Evolutionary conservation across 1,284 basidiomycete species (phyloP).

Genomic region (Cystodermella granulosa): DNA sequence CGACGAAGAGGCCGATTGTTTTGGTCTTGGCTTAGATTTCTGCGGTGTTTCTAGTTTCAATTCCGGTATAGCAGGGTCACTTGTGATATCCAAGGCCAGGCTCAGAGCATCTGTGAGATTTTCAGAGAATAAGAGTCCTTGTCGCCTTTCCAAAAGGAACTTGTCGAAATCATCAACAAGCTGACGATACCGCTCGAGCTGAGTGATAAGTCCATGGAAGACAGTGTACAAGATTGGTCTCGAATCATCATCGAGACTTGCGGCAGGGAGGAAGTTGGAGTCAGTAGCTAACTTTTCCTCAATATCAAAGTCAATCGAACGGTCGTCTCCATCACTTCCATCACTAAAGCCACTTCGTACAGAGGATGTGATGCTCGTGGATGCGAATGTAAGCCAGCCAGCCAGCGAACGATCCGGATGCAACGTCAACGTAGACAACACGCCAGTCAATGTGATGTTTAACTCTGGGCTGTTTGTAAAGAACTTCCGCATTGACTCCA

Average conservation of each 20-base stretch:
- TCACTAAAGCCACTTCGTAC: slow-evolving; percentile 22
- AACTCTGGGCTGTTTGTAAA: slow-evolving; percentile 81
- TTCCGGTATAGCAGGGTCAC: slow-evolving; percentile 33
- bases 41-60: slow-evolving; percentile 26
- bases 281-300: slow-evolving; percentile 61
- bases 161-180: slow-evolving; percentile 77
- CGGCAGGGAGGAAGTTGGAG: slow-evolving; percentile 56
- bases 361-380: slow-evolving; percentile 26
- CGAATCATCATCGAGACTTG: slow-evolving; percentile 62
- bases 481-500: slow-evolving; percentile 71
- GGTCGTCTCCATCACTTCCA: slow-evolving; percentile 57
- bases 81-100: slow-evolving; percentile 59
- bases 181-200: slow-evolving; percentile 74
- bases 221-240: slow-evolving; percentile 76
- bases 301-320: slow-evolving; percentile 70
- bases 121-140: slow-evolving; percentile 87
- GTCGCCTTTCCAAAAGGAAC: slow-evolving; percentile 78
- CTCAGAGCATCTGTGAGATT: slow-evolving; percentile 87
- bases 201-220: slow-evolving; percentile 70
- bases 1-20: slow-evolving; percentile 48
- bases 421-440: slow-evolving; percentile 70
- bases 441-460: slow-evolving; percentile 85
- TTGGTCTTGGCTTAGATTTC: slow-evolving; percentile 52
- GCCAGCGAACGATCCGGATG: slow-evolving; percentile 82
- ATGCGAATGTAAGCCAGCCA: slow-evolving; percentile 79